Base-by-base conservation (phyloP, 805 yeast genomes). In the Clavispora asparagi region DNA sequence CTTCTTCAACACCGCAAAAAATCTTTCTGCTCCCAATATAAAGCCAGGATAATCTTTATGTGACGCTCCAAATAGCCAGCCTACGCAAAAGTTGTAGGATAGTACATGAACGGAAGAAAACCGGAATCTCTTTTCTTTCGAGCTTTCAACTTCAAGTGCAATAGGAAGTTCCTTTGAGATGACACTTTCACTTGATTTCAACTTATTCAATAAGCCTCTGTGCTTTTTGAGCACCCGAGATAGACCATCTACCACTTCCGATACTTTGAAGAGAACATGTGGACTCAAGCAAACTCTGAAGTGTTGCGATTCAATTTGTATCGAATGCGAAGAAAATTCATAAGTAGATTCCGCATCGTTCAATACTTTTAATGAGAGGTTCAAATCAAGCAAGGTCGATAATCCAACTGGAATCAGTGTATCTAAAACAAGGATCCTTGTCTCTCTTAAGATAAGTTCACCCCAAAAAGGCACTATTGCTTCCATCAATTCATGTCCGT, bases 1-100 rank as follows among this genome's bases (percentile, higher is more conserved):
- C 14, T 78, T 76, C 40, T 82, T 83, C 19, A 83, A 75, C 0
- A 82, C 78, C 1, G 88, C 81, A 50, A 82, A 85, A 17, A 88
- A 77, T 14, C 82, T 68, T 52, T 87, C 88, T 45, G 85, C 87
- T 0, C 97, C 97, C 28, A 81, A 50, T 33, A 86, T 82, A n/a
- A 88, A 58, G 10, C 97, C 97, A 0, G 89, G 89, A 44, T 68
- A 72, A 28, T 64, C 68, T 19, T 72, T 73, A 1, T 58, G 49
- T 1, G 61, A 59, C 6, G 61, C 62, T n/a, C 77, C 82, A 58
- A 85, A 85, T 4, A 85, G 60, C 90, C 96, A 88, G 0, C 96
- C 95, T 30, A 85, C 48, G 50, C 95, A 85, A 48, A 86, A 71
- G 51, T 84, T 78, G 53, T 82, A 77, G 0, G 88, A 78, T 6